A percentile compares a stretch with the other conserved stretches of the same genome.
phyloP scores from a whole-genome alignment of 2,329 filamentous ascomycete species.

The Claviceps sp. region DNA sequence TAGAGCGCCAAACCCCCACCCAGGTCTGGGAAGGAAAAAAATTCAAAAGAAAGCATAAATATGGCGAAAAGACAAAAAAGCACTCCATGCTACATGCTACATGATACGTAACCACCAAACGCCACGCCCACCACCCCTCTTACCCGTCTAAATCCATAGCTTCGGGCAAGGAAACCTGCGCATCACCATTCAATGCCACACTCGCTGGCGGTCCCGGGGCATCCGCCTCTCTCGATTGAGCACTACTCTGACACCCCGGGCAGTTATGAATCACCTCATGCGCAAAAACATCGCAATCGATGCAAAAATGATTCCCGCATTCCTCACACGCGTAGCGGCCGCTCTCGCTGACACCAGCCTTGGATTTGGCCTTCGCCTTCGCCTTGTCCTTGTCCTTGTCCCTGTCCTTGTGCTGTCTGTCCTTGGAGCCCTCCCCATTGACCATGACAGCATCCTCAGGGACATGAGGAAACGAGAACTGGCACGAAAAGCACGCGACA shows the following conservation, averaged over 20 bases:
- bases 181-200: slow-evolving; percentile 19
- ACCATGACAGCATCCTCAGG: slow-evolving; percentile 11
- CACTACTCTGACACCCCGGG: slow-evolving; percentile 63
- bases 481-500: slow-evolving; percentile 64
- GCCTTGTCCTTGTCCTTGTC: slow-evolving; percentile 13
- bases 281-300: slow-evolving; percentile 92
- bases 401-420: slow-evolving; percentile 7
- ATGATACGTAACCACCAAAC: no score
- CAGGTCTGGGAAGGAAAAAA: neutral
- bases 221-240: neutral
- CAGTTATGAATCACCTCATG: slow-evolving; percentile 95
- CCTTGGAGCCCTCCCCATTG: neutral
- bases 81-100: no score
- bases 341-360: slow-evolving; percentile 60
- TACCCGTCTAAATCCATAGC: slow-evolving; percentile 27
- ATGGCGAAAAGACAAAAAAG: neutral
- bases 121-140: neutral
- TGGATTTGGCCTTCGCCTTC: slow-evolving; percentile 29
- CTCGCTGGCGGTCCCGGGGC: slow-evolving; percentile 11
- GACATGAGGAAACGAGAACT: slow-evolving; percentile 51
- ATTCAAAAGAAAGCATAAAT: neutral
- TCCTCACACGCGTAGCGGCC: slow-evolving; percentile 77
- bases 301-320: slow-evolving; percentile 89
- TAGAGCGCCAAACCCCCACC: no score
- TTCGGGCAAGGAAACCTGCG: slow-evolving; percentile 10